Conservation (phyloP, 2,329 filamentous ascomycete species). For the Phialophora tarda region DNA sequence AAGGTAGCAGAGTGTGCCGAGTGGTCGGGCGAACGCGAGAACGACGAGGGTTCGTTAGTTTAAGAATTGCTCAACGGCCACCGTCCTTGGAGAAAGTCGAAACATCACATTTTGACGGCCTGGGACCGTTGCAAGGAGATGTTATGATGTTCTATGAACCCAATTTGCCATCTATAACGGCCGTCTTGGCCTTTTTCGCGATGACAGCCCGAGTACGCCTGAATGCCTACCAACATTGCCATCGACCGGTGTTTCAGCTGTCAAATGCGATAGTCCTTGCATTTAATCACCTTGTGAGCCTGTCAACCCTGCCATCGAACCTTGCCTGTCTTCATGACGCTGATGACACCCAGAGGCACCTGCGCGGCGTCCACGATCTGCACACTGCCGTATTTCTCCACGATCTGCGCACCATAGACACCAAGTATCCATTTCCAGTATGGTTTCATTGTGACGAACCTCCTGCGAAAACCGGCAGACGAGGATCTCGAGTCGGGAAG, state of each 20-base stretch:
- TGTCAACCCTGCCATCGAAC: conserved; percentile 50
- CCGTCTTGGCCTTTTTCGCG: neutral
- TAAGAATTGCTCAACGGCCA: neutral
- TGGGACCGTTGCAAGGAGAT: neutral
- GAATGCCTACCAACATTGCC: neutral
- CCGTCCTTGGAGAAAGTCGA: neutral
- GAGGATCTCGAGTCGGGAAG: conserved; percentile 23
- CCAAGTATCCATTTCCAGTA: conserved; percentile 54
- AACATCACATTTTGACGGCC: neutral
- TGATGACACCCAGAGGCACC: conserved; percentile 52
- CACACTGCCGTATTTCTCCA: conserved; percentile 49
- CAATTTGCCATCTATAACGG: neutral
- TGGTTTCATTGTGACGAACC: conserved; percentile 46
- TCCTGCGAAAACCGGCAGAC: conserved; percentile 27
- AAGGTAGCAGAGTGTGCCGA: neutral
- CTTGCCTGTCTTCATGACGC: conserved; percentile 49
- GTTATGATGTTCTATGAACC: neutral
- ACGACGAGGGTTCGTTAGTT: neutral
- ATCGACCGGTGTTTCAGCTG: neutral
- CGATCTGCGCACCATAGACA: conserved; percentile 50
- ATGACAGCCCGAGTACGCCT: neutral
- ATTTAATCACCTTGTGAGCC: neutral
- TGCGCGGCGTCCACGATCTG: conserved; percentile 49
- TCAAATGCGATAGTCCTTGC: neutral
- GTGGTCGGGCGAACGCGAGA: neutral